Base-by-base conservation (phyloP, 208 protist species). In the Leishmania arabica region DNA sequence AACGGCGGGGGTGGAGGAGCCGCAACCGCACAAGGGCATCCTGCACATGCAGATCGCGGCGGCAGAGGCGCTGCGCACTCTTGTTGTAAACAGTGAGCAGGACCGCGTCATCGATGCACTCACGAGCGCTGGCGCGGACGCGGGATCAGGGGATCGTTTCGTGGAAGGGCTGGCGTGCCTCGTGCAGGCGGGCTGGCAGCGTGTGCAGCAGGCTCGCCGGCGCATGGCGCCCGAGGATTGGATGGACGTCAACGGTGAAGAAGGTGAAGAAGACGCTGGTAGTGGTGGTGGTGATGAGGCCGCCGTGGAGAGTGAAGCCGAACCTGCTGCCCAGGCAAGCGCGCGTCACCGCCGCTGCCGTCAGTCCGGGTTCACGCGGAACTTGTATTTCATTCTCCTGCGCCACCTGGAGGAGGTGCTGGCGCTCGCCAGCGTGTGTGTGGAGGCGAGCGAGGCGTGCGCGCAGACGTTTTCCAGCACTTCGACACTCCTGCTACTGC, bases 51-150 rank as follows among this genome's bases (percentile, higher is more conserved):
- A 92, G 72, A 86, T 89, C 34, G 87, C 92, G 34, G 92, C 90
- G 34, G 85, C 89, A 1, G 89, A 90, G 65, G 90, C 92, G 9
- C 86, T 95, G 54, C 88, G 90, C 62, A 93, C 91, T 64, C 56
- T 92, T 3, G 83, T 95, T 66, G 89, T 87, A 42, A 95, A 92
- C 86, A 91, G 89, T 77, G 69, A 79, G 15, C 82, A 92, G 49
- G 91, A 95, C 78, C 82, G 82, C 49, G 91, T 90, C 15, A 77
- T 93, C 19, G 91, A 95, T 72, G 80, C 77, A 21, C 84, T 95
- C 62, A 83, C 75, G n/a, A 40, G 70, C 34, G 47, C 64, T 17
- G 81, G 66, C 1, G 82, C 79, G 34, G 73, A 70, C 31, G 75
- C 77, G 7, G 77, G 49, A 9, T 62, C 79, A 13, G 80, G 80